Percentiles rank a stretch among this genome's conserved stretches.
phyloP scores from a whole-genome alignment of 208 protist genomes.

The Leishmania braziliensis region DNA sequence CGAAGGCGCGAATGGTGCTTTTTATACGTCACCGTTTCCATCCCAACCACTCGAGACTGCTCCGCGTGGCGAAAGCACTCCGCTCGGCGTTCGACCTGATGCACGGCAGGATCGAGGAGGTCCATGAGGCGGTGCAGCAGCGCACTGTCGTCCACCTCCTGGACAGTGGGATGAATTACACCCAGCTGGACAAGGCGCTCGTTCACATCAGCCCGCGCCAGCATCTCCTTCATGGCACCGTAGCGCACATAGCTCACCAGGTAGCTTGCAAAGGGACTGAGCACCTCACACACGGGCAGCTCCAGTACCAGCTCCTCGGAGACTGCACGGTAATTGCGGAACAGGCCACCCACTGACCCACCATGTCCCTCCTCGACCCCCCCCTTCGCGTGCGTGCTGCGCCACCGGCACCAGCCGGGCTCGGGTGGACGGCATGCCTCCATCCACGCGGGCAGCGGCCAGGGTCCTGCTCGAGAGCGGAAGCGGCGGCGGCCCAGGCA shows the following conservation, averaged over 20 bases:
- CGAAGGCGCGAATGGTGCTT: conserved; percentile 51
- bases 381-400: no score
- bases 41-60: conserved; percentile 32
- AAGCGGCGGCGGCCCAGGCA: no score
- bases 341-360: conserved; percentile 59
- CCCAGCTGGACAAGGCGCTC: conserved; percentile 60
- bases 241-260: conserved; percentile 81
- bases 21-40: conserved; percentile 63
- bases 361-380: no score
- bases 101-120: conserved; percentile 75
- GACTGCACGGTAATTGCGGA: conserved; percentile 74
- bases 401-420: no score
- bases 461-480: no score
- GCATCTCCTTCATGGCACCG: conserved; percentile 52
- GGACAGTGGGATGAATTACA: conserved; percentile 63
- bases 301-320: conserved; percentile 67
- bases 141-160: conserved; percentile 50
- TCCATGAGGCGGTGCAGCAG: conserved; percentile 69
- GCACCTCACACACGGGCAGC: conserved; percentile 56
- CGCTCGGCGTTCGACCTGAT: conserved; percentile 55
- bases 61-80: conserved; percentile 46
- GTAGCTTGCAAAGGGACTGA: conserved; percentile 77
- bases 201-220: conserved; percentile 75
- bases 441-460: no score
- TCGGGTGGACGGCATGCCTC: no score